Evolutionary conservation across 176 grass and related monocot species (phyloP), one percentile per base, ranked within the genome.

Genomic region (Paspalum vaginatum): DNA sequence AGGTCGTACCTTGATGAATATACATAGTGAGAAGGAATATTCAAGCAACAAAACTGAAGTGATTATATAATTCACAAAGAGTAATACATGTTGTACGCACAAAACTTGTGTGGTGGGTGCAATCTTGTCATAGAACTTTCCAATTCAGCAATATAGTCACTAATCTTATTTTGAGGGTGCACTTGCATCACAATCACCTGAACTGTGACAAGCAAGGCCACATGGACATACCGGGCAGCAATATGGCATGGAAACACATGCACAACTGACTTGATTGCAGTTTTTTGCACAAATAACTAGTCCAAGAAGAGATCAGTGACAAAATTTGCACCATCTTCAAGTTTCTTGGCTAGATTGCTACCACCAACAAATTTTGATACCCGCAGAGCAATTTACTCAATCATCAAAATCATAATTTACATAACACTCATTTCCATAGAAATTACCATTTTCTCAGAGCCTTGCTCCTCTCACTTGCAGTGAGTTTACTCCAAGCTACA

Each of bases 401-500:
- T 70, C 43, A 26, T 80, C 21, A 75, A 70, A 65, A 61, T 9
- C 9, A 2, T 37, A 65, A 65, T 76, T 70, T 55, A 76, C 49
- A 81, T 11, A 78, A 26, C 43, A 70, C 20, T 27, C 45, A 20
- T 47, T 74, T 79, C n/a, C 45, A 42, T 83, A 68, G 15, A 79
- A 75, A 55, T 5, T 93, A 98, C 95, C 95, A 98, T 91, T 98
- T 98, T 70, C 92, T 98, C 38, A 98, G 79, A 76, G 77, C 52
- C 76, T 95, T 98, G 92, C 92, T 93, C 86, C 95, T 94, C 62
- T 95, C 90, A 84, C 18, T 90, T 53, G 92, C 95, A 24, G 95
- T 98, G 71, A 92, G 83, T 79, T 91, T 95, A 87, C 95, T 98
- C 95, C 95, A 98, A 91, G 92, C 95, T 98, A 61, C 57, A 60